Base-by-base conservation (phyloP, 2,329 filamentous ascomycete species). In the Apiospora pterosperma region DNA sequence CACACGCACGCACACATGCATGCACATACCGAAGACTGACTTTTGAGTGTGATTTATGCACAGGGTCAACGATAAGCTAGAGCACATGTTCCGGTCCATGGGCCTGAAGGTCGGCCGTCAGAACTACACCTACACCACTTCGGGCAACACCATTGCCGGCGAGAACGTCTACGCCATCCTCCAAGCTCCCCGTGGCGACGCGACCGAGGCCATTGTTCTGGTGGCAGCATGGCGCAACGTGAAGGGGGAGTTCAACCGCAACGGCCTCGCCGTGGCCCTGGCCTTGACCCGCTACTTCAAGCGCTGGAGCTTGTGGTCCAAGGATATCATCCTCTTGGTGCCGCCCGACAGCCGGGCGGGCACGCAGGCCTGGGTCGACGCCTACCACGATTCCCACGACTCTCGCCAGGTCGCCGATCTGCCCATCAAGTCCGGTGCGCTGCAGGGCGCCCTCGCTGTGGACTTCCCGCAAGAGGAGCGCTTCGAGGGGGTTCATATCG, bases 291-390 rank as follows among this genome's bases (percentile, higher is more conserved):
- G 96, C 69, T 99, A 99, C 79, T 98, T 99, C 81, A 97, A 96
- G 78, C 88, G 91, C 70, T 99, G 96, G 96, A 97, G 93, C 62
- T 84, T 99, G 34, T 99, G 96, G 96, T 97, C 94, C 65, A 99
- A 99, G 78, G 96, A 99, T 76, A 97, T 99, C 70, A 95, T 99
- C 65, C 88, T 99, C 70, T 80, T 99, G 6, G 85, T 99, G 59
- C 90, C 96, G 0, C 90, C 92, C 0, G 96, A 99, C 78, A 97
- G 93, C 76, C 91, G 90, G 65, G 91, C 92, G 12, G 96, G 95
- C 0, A 92, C 93, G 0, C 94, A 98, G 76, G 96, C 96, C 28
- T 99, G 96, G 96, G 92, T 97, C 10, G 94, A 97, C 74, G 96
- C 96, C 1, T 99, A 99, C 77, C 96, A 99, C 77, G 92, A 97